Base-by-base conservation (phyloP, 371 early-diverging fungal genomes). In the Lichtheimia ramosa region DNA sequence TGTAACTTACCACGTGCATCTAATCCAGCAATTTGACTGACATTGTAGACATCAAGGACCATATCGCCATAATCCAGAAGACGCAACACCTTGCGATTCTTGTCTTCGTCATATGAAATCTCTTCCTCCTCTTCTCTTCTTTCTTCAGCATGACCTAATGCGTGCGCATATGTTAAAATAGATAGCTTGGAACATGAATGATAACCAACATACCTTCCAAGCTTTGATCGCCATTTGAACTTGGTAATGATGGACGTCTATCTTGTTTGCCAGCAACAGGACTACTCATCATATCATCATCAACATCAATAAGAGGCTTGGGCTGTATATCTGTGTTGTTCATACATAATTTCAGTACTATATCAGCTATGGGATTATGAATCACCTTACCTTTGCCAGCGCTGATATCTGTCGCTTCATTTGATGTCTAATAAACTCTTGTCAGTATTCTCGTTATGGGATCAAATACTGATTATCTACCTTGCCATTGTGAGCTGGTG, bases 11-110 rank as follows among this genome's bases (percentile, higher is more conserved):
- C 84, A 41, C 82, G 78, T 0, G 89, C 85, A 66, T 91, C 92
- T 21, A 92, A 65, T 10, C 90, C 91, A 28, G 83, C 74, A 23
- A 92, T 83, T 48, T 88, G 79, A 27, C 89, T 90, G 63, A 85
- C 77, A 69, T 92, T 92, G 63, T 85, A 87, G 4, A 86, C 85
- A 52, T 92, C 91, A 3, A 86, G 58, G 0, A 90, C 87, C 59
- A 83, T 81, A 63, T 92, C 92, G 2, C 86, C 87, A 23, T 78
- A 82, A 55, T 91, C 91, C 10, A 92, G 65, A 3, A 89, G 69
- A 3, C 92, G 80, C 28, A 86, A 63, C 15, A 92, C 87, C 62
- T 90, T 89, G 21, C 85, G 78, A 55, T 89, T 87, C 21, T 90
- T 87, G 34, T 88, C 87, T 67, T 91, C 91, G 51, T 88, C 88